Evolutionary conservation across 2,329 filamentous ascomycete species (phyloP), one percentile per base, ranked within the genome.

Genomic region (Pseudocercospora pini-densiflorae): DNA sequence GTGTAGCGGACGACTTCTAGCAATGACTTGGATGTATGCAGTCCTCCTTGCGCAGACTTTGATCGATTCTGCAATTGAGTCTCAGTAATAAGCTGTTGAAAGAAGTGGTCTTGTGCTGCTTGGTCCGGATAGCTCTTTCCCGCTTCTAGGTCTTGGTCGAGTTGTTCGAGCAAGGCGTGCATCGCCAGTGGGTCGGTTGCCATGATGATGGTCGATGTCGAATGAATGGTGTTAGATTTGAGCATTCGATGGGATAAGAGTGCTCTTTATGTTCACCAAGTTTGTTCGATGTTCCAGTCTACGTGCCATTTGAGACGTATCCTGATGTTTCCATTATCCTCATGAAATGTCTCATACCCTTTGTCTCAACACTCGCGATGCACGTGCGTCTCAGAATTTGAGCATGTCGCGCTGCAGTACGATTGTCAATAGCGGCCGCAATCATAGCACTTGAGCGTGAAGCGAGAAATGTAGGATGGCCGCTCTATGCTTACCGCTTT

Each of bases 271-370:
- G 23, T 27, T 9, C 23, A 33, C 7, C 51, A 55, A 31, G 51
- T 55, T 55, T 55, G 51, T 55, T 27, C 24, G 7, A 27, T 55
- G 23, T 27, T 12, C 5, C 24, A 24, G 21, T 14, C 24, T 51
- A 12, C 9, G n/a, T 51, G 47, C 2, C 40, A 33, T n/a, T 16
- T 55, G 51, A 55, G 27, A 55, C 51, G 2, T 14, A 55, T 55
- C 51, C 2, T 55, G 51, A 1, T 33, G 27, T 2, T 55, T 55
- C 51, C 51, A 55, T 55, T 55, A 24, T 29, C 24, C 51, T 55
- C 51, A n/a, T 55, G 51, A 16, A n/a, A 31, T 16, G 51, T 55
- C 51, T 55, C 27, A 55, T n/a, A n/a, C 27, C 23, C 51, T 55
- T 55, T 55, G 51, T 55, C 51, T 55, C 27, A 55, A 27, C 51